Evolutionary conservation across 2,329 filamentous ascomycete species (phyloP).

Genomic region (Verticillium klebahnii): DNA sequence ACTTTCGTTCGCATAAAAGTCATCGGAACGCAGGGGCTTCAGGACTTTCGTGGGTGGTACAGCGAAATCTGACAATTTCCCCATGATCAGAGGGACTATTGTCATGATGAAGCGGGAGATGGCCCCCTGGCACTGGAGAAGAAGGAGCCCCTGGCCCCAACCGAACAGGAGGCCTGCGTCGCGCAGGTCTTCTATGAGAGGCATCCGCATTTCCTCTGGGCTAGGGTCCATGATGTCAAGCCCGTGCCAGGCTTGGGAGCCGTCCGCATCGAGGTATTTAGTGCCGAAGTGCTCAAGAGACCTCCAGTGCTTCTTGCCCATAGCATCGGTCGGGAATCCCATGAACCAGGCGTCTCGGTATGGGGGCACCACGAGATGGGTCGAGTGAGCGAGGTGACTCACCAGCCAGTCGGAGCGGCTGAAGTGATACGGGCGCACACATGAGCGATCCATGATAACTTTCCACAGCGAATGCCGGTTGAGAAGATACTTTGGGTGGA

Average conservation of each 20-base stretch:
- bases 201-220: background rate
- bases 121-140: conserved; percentile 3
- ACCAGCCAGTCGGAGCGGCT: conserved; percentile 2
- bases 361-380: background rate
- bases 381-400: background rate
- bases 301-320: background rate
- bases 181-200: background rate
- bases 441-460: conserved; percentile 1
- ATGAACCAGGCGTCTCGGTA: conserved; percentile 7
- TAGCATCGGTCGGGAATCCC: background rate
- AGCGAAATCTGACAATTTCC: background rate
- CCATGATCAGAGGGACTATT: background rate
- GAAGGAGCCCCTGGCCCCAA: conserved; percentile 6
- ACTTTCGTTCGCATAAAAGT: background rate
- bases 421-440: background rate
- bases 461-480: background rate
- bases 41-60: background rate
- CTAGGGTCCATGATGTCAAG: background rate
- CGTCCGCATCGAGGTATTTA: background rate
- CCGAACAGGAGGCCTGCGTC: conserved; percentile 1
- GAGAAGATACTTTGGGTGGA: conserved; percentile 1
- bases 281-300: background rate
- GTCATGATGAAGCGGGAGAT: conserved; percentile 1
- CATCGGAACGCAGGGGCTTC: background rate
- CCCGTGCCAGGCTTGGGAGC: background rate